Conservation (phyloP, 345 rosid genomes). For the Eucalyptus erythrocorys region DNA sequence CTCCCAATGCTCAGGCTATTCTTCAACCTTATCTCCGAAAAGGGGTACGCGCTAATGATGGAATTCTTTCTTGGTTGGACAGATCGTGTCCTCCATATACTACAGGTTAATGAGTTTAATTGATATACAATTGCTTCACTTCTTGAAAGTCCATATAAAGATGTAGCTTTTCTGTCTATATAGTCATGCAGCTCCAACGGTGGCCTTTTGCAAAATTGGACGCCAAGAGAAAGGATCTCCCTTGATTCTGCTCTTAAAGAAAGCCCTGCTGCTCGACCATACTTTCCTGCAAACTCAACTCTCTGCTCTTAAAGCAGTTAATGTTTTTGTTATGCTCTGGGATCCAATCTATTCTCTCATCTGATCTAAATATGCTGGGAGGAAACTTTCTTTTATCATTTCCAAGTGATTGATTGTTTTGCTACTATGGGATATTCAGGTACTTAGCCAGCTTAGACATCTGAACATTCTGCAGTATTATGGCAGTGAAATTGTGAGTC, state of each 20-base stretch:
- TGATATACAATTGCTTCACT: not conserved
- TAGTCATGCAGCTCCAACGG: not conserved
- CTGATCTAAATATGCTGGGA: not conserved
- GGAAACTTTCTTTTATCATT: not conserved
- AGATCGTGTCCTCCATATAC: too few species aligned
- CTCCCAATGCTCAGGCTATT: not conserved
- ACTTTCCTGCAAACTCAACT: not conserved
- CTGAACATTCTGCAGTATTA: not conserved
- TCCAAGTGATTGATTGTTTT: not conserved
- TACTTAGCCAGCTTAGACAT: not conserved
- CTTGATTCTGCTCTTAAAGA: fast-evolving
- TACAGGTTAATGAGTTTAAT: too few species aligned
- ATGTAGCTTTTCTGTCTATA: not conserved
- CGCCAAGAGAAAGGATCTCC: not conserved
- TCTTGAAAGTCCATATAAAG: not conserved
- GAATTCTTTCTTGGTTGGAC: too few species aligned
- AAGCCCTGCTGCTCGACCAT: not conserved
- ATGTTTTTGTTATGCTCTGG: too few species aligned
- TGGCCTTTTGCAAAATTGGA: fast-evolving
- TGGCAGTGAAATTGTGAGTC: not conserved
- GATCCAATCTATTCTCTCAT: not conserved
- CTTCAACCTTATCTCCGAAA: not conserved
- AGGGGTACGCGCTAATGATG: not conserved
- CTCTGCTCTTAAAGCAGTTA: not conserved
- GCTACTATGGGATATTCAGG: not conserved